Evolutionary conservation across 129 eudicot species (phyloP).

Genomic region (Daucus carota): DNA sequence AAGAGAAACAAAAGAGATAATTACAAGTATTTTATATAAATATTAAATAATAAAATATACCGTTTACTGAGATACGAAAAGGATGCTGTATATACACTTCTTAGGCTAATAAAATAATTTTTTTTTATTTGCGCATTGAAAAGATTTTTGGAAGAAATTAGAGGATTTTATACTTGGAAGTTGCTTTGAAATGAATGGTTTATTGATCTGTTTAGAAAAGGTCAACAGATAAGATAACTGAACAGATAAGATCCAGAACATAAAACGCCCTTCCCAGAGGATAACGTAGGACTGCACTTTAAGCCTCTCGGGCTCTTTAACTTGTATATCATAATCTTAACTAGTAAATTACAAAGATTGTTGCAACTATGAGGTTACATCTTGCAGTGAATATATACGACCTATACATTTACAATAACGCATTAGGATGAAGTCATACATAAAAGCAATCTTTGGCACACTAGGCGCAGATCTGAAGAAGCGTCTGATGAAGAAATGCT

Average conservation of each 20-base stretch:
- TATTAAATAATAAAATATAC: no score
- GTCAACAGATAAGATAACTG: background rate
- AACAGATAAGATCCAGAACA: background rate
- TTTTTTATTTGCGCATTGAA: no score
- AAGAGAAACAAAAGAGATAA: no score
- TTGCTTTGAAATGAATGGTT: background rate
- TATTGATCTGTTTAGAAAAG: background rate
- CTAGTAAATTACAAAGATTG: background rate
- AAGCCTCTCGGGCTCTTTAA: background rate
- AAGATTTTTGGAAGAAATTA: no score
- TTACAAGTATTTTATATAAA: no score
- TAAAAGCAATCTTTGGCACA: slow-evolving; percentile 56
- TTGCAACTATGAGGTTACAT: background rate
- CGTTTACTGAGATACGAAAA: no score
- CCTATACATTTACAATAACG: background rate
- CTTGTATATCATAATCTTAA: no score
- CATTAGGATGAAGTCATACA: slow-evolving; percentile 43
- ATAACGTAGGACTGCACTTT: background rate
- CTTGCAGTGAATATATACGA: background rate
- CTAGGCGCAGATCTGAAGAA: slow-evolving; percentile 47
- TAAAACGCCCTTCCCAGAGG: background rate
- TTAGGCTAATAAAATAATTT: no score
- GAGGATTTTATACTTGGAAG: no score
- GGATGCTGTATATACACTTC: no score
- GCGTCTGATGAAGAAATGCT: slow-evolving; percentile 40